Conservation (phyloP, 2,329 filamentous ascomycete species). For the Lachnellula arida region DNA sequence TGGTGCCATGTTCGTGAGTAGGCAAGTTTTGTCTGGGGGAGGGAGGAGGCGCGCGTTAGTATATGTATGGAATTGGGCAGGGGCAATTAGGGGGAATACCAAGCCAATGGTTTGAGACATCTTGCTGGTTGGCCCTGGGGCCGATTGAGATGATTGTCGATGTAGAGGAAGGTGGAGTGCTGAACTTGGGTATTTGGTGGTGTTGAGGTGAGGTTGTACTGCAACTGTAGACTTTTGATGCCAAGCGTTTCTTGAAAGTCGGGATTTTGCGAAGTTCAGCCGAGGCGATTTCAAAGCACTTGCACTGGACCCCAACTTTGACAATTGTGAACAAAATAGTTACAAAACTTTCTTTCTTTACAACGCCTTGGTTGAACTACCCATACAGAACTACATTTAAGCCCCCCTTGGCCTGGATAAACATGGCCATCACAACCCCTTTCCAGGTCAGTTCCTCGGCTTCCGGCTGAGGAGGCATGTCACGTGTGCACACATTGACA, state of each 20-base stretch:
- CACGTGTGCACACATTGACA: constrained; percentile 21
- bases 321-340: neutral
- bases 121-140: constrained; percentile 25
- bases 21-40: constrained; percentile 78
- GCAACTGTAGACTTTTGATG: constrained; percentile 16
- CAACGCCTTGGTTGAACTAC: neutral
- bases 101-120: constrained; percentile 80
- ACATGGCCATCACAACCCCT: constrained; percentile 31
- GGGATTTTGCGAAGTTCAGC: neutral
- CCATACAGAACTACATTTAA: neutral
- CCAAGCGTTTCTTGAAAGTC: constrained; percentile 10
- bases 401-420: neutral
- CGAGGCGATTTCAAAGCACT: constrained; percentile 26
- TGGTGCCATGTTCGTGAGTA: constrained; percentile 96
- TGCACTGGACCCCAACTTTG: neutral
- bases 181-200: constrained; percentile 5
- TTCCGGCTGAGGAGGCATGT: constrained; percentile 1
- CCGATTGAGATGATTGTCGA: constrained; percentile 17
- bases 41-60: constrained; percentile 4
- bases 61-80: constrained; percentile 1
- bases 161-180: constrained; percentile 2
- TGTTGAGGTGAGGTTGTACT: constrained; percentile 5
- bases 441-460: constrained; percentile 29
- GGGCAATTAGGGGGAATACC: constrained; percentile 42
- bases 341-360: neutral